Base-by-base conservation (phyloP, 768 basidiomycete species). In the Termitomyces sp. region DNA sequence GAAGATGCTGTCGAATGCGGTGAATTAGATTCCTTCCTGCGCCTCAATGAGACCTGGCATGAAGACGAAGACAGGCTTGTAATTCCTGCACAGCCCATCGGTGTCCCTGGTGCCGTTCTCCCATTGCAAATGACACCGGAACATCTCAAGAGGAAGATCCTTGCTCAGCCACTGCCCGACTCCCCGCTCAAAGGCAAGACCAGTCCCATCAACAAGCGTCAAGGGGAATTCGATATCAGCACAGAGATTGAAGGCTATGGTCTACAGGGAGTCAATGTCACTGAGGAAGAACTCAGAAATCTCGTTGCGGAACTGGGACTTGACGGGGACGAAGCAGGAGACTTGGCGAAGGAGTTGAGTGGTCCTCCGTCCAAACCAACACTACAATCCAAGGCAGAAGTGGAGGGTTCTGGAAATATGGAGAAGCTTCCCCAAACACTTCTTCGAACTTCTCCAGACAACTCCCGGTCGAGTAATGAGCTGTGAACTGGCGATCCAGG, bases 1-100 rank as follows among this genome's bases (percentile, higher is more conserved):
- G 92, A 93, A 73, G 88, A 89, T 63, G 90, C 92, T 8, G 91
- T 92, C 32, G 91, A 94, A 70, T 83, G 79, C 64, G 81, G 74
- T 58, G 88, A 89, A 60, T 82, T 93, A 23, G 82, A 85, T 30
- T 71, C 63, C 1, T 93, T 90, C 72, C 73, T 94, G 32, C 82
- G 87, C 14, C 77, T 86, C 21, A 86, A 87, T 7, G 91, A 94
- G 62, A 72, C 73, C 14, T 94, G 84, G 79, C 74, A 87, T 54
- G 72, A 72, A 48, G 88, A 89, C 39, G 85, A 83, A 57, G 83
- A 84, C 48, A 74, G 74, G n/a, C 78, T 82, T 1, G 69, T 77
- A 3, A 84, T 81, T 5, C 72, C 70, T 27, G 79, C 72, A 0
- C 79, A 82, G 60, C 84, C 88, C 11, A 79, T 92, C 50, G 91